Base-by-base conservation (phyloP, 2,329 filamentous ascomycete genomes). In the Scytalidium lignicola region DNA sequence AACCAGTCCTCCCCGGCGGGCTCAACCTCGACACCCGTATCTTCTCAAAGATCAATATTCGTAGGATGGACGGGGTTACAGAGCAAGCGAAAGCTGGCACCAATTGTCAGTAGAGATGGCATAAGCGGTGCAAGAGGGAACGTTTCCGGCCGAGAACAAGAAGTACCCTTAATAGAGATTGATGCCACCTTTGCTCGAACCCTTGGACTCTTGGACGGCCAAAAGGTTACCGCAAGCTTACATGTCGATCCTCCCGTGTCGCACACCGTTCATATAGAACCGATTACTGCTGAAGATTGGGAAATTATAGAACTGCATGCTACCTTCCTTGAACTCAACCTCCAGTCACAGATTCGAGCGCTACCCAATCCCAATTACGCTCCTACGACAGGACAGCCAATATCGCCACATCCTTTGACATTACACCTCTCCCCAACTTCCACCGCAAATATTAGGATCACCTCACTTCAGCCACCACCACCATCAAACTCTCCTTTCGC, bases 231-330 rank as follows among this genome's bases (percentile, higher is more conserved):
- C 56, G 74, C 73, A 43, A 76, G 71, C 29, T 76, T 99, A 55
- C 93, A 99, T 67, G 72, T 96, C 55, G 90, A 99, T 65, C 92
- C 92, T 44, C 90, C 91, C 2, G 72, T 93, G 55, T 90, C 90
- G 44, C 90, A 96, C 67, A 97, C 91, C 1, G 86, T 99, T 67
- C 90, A 96, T 65, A 97, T 99, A 59, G 95, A 99, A 66, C 93
- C 93, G 28, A 71, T 97, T 61, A 97, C 93, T 0, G 83, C 92
- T 1, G 90, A 95, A 51, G 93, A 99, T 65, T 99, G 93, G 93
- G 93, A 99, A 70, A 95, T 97, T 61, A 97, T 99, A 60, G 93
- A 99, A 68, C 75, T 99, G 2, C 93, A 99, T 72, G 93, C 93
- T 4, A 93, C 86, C 15, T 99, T 97, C 63, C 75, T 99, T 45